Base-by-base conservation (phyloP, 2,329 filamentous ascomycete species). In the Trichoderma sp. region DNA sequence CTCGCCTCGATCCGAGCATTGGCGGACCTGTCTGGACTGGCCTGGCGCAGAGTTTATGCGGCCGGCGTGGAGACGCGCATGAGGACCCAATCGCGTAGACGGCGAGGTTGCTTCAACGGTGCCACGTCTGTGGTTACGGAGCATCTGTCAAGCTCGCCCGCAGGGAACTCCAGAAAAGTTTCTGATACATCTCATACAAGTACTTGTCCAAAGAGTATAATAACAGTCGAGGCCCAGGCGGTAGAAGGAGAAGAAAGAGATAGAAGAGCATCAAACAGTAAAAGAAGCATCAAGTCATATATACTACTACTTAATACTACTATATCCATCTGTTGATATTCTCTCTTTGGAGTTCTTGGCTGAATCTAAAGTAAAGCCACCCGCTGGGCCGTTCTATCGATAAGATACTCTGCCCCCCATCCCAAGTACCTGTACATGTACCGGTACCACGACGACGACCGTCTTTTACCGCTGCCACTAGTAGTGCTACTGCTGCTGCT, bases 41-140 rank as follows among this genome's bases (percentile, higher is more conserved):
- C 53, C 28, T 30, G 51, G 67, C 14, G 32, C 15, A 61, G 21
- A 21, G 8, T 32, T 51, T 70, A 58, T 71, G 69, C 56, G 70
- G 70, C 70, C 47, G 9, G 7, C 15, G 66, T 63, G 66, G 60
- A 26, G 51, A 39, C 26, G 51, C 61, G 71, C 71, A 72, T 72
- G 60, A 56, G 26, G 71, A 70, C 66, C 71, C 71, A 72, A 70
- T 67, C 60, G 66, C 66, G 32, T 34, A 72, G 63, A 66, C 24
- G 9, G 51, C 26, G 66, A 58, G 30, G 43, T 5, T 66, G 71
- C 51, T 72, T 62, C 36, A 66, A 70, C 71, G 71, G 71, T 72
- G 71, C 71, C 71, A 72, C 71, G 71, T 72, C 71, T 43, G 24
- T n/a, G 6, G 58, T 64, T 63, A 56, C 51, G 68, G 62, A 67